These are phyloP conservation scores for Dothideomycetidae sp. DNA, from an alignment of 2,329 filamentous ascomycete species.

Conservation along the genomic window DNA sequence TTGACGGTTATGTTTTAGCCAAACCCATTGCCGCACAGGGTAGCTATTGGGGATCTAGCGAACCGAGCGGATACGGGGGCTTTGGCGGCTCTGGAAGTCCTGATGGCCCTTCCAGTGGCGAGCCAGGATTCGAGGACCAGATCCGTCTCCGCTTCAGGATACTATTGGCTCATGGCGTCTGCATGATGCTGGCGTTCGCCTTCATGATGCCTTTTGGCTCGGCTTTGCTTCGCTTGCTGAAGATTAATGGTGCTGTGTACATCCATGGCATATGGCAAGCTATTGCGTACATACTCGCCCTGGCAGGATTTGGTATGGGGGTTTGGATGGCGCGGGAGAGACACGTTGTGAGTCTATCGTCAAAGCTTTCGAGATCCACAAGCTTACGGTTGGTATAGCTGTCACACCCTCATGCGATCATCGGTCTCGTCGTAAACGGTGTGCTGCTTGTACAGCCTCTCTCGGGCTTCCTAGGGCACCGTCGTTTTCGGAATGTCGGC, in stretches of 20 bases:
- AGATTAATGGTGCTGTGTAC: conserved; percentile 19
- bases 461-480: conserved; percentile 43
- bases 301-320: conserved; percentile 27
- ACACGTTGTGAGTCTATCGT: conserved; percentile 5
- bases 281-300: conserved; percentile 23
- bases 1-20: too few relatives aligned
- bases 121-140: background rate
- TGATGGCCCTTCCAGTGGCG: background rate
- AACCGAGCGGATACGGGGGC: background rate
- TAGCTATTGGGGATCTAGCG: too few relatives aligned
- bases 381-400: conserved; percentile 2
- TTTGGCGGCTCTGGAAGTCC: background rate
- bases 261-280: conserved; percentile 29
- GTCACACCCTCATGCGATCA: conserved; percentile 37
- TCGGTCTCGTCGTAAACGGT: conserved; percentile 42
- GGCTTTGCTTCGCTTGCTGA: conserved; percentile 24
- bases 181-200: conserved; percentile 23
- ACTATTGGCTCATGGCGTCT: conserved; percentile 16
- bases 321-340: conserved; percentile 16
- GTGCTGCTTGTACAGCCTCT: conserved; percentile 40
- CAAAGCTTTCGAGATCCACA: too few relatives aligned
- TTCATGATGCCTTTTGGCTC: conserved; percentile 23
- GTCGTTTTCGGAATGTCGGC: conserved; percentile 34
- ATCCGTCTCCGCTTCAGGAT: conserved; percentile 2
- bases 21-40: too few relatives aligned